Conservation (phyloP, 768 basidiomycete species). For the Candolleomyces efflorescens region DNA sequence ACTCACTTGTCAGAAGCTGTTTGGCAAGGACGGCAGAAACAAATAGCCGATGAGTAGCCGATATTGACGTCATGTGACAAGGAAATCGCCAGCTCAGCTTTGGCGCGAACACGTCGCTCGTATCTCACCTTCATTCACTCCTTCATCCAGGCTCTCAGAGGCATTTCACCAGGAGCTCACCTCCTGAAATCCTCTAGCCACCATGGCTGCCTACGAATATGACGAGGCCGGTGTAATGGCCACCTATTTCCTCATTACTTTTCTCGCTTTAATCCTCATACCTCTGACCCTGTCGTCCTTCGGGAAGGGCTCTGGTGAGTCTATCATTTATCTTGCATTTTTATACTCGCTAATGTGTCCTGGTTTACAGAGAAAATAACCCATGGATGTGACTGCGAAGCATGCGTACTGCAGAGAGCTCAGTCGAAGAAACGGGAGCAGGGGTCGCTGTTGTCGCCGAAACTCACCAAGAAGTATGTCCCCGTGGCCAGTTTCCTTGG, state of each 20-base stretch:
- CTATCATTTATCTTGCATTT: neutral
- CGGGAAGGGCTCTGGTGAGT: slow-evolving; percentile 42
- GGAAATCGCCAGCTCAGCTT: neutral
- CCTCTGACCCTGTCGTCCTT: slow-evolving; percentile 65
- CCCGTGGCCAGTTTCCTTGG: neutral
- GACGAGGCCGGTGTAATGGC: slow-evolving; percentile 86
- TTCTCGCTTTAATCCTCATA: slow-evolving; percentile 78
- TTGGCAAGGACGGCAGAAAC: neutral
- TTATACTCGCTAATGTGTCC: neutral
- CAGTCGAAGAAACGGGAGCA: slow-evolving; percentile 36
- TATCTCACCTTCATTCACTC: neutral
- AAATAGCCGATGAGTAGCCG: neutral
- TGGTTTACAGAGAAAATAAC: slow-evolving; percentile 21
- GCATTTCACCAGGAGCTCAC: neutral
- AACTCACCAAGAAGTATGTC: slow-evolving; percentile 48
- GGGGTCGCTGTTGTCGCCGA: slow-evolving; percentile 46
- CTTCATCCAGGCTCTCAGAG: neutral
- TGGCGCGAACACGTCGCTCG: neutral
- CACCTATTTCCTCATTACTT: slow-evolving; percentile 86
- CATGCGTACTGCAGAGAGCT: slow-evolving; percentile 54
- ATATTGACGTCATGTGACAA: neutral
- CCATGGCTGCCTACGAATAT: slow-evolving; percentile 80
- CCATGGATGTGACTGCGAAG: slow-evolving; percentile 57
- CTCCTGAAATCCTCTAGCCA: slow-evolving; percentile 13
- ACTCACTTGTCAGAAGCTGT: neutral